Evolutionary conservation across 1,284 basidiomycete species (phyloP), one percentile per base, ranked within the genome.

Genomic region (Cryptococcus hybrid): DNA sequence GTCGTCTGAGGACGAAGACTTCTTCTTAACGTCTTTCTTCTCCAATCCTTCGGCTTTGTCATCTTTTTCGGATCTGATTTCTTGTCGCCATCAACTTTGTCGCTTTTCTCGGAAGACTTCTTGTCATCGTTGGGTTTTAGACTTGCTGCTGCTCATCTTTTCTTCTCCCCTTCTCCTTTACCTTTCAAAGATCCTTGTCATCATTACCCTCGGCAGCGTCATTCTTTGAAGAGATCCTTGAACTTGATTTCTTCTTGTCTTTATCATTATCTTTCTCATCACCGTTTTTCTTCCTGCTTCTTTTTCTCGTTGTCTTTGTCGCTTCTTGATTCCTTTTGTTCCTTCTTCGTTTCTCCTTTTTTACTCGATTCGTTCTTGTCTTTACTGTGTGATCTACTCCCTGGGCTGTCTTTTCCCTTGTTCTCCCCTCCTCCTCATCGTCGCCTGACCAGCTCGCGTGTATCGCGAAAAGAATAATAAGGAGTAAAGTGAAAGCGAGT

Each of bases 391-490:
- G 12, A 43, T 52, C 15, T 30, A 40, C 37, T 48, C 39, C 42
- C 24, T 11, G 40, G 8, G 12, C 8, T 8, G 12, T 34, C 5
- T 55, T 13, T 47, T 7, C 18, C 18, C 9, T 49, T 36, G 3
- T 9, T 30, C 4, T 51, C 54, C 42, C 35, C 12, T 1, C 24
- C 47, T n/a, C 35, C 54, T 2, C 50, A 40, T 13, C 45, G 24
- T 36, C 54, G 2, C 50, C 43, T 13, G 38, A 30, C 64, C 64
- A 66, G 1, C 65, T 58, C 8, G 55, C 48, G 52, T 67, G 60
- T 15, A 67, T 49, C 1, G 57, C 57, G 40, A 68, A 47, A 36
- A 66, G 34, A 45, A 69, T 48, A 44, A 69, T 45, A 24, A 68
- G 40, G 44, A 68, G 30, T 42, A 66, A 35, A 40, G 66, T 11